Percentiles rank a stretch among this genome's conserved stretches.
Conservation (phyloP, 2,329 filamentous ascomycete genomes). For the Fusarium sp. region DNA sequence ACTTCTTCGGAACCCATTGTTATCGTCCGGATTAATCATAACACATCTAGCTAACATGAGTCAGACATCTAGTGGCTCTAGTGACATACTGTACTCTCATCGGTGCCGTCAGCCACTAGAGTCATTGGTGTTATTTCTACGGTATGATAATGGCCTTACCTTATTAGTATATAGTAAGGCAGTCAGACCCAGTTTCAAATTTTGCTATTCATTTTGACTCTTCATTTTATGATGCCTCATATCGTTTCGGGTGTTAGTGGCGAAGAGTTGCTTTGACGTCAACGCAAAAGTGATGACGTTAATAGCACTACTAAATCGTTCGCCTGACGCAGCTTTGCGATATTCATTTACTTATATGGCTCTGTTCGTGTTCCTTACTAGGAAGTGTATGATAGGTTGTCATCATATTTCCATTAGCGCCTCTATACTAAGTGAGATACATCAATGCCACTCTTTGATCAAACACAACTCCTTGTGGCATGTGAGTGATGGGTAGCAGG, state of each 20-base stretch:
- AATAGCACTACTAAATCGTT: not conserved
- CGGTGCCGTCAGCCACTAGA: not conserved
- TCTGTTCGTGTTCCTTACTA: not conserved
- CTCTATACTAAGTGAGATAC: not conserved
- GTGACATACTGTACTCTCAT: not conserved
- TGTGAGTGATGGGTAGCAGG: not conserved
- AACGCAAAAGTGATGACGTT: not conserved
- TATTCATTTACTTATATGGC: too few relatives aligned
- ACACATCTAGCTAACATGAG: not conserved
- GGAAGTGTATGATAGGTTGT: not conserved
- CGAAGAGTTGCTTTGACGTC: not conserved
- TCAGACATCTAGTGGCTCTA: not conserved
- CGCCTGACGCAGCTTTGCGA: too few relatives aligned
- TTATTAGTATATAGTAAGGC: not conserved
- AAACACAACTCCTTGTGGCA: not conserved
- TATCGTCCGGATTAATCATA: not conserved
- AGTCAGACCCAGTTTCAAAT: conserved; percentile 7
- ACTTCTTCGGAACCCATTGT: not conserved
- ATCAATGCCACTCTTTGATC: not conserved
- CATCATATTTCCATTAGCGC: too few relatives aligned
- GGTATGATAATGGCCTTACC: not conserved
- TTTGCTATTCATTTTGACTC: too few relatives aligned
- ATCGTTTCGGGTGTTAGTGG: not conserved
- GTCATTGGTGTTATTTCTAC: not conserved
- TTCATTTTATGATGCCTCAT: conserved; percentile 3